Base-by-base conservation (phyloP, 257 asterid genomes). In the Solanum medicagineum region DNA sequence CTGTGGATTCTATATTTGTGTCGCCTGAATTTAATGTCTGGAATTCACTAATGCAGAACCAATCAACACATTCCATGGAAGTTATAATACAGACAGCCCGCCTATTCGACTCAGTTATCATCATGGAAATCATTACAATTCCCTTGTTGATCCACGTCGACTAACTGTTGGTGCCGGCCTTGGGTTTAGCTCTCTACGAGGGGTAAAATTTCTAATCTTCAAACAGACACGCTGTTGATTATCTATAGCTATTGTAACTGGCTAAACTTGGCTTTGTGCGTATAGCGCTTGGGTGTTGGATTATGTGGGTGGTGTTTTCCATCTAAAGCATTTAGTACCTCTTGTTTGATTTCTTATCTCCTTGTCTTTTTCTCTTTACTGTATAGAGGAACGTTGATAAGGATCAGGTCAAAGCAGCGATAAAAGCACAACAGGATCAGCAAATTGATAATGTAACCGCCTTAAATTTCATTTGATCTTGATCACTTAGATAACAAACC, bases 371-470 rank as follows among this genome's bases (percentile, higher is more conserved):
- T 16, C 87, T 47, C 36, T 89, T 83, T 84, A 26, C 86, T 10
- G 85, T 85, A 85, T 92, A 97, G 99, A 85, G 88, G 7, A 92
- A 91, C 80, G 86, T 94, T 7, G 98, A 93, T 55, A 93, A 89
- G 90, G 98, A 94, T 92, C 93, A 97, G 93, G 95, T 97, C 66
- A 97, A 97, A 91, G 99, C 98, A 26, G 99, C 99, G 49, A 97
- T 97, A 42, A 94, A 90, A 93, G 98, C 99, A 86, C 99, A 97
- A 88, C 99, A 95, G 88, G 99, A 97, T 86, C 99, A 97, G 88
- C 99, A 95, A 92, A 97, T 97, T 84, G 97, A 97, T 87, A 93
- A 94, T 82, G 98, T 91, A 80, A 90, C 93, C 66, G 40, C 77
- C 82, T 45, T 15, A 7, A 40, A 81, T 0, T 75, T 44, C 40